Evolutionary conservation across 495 filamentous ascomycete genomes (phyloP), one percentile per base, ranked within the genome.

Genomic region (Aspergillus mulundensis): DNA sequence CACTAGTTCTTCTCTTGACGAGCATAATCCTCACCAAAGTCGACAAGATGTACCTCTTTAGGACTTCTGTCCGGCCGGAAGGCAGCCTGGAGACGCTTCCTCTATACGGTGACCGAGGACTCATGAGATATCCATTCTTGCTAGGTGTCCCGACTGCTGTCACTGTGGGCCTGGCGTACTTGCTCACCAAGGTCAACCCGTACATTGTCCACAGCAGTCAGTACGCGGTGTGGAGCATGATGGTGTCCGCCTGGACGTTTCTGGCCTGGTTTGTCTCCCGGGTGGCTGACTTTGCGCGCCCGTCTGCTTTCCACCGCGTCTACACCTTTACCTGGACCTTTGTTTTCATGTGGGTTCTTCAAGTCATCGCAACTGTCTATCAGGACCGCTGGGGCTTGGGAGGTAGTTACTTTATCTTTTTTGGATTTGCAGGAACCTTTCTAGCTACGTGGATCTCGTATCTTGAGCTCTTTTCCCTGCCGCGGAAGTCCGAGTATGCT

Each of bases 281-380:
- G 7, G 87, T 90, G 5, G 87, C 90, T 14, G 88, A 94, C 66
- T 87, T 84, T 58, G 82, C 87, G 6, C 81, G 91, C n/a, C 92
- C 93, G 11, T 90, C 87, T 4, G 94, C 93, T 3, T 81, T 98
- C 19, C 87, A 91, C 49, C 78, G 93, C 25, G 79, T 84, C 16
- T 96, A 95, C 70, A 82, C 84, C 39, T 79, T 88, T 32, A 80
- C 94, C 19, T 96, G 94, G 91, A 77, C 94, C 57, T 96, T 89
- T 65, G 59, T 83, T 23, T 66, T 89, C 8, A 78, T 83, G 25
- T 96, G 90, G 84, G 68, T 83, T 18, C 61, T 89, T 30, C 76
- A 95, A 30, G 85, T 96, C 14, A 78, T 76, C 12, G 81, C 85
- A 21, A 91, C 92, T 3, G 83, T 93, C 5, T 78, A 83, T 47